phyloP scores from a whole-genome alignment of 495 filamentous ascomycete genomes.

The Margaritispora aquatica region DNA sequence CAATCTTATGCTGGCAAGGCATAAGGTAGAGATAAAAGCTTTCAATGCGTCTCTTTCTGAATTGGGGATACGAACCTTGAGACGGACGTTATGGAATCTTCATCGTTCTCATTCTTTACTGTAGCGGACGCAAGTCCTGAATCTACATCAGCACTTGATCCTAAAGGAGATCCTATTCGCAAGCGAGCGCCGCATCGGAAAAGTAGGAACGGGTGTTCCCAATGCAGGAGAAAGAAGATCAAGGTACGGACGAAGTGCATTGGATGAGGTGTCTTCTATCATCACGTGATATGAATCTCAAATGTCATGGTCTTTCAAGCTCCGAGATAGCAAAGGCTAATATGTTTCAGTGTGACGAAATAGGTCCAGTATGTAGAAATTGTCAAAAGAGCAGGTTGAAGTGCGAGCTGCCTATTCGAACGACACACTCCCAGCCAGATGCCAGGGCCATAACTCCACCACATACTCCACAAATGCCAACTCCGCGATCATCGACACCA shows the following conservation, averaged over 20 bases:
- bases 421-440: background rate
- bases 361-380: background rate
- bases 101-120: background rate
- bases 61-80: background rate
- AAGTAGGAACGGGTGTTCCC: background rate
- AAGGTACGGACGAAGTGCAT: too few relatives aligned
- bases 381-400: background rate
- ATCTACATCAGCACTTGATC: background rate
- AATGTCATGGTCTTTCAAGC: background rate
- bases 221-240: background rate
- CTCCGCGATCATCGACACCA: background rate
- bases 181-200: background rate
- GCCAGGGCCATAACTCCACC: background rate
- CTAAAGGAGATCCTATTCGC: background rate
- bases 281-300: background rate
- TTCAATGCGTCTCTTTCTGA: background rate
- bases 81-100: background rate
- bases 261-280: background rate
- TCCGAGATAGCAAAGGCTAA: too few relatives aligned
- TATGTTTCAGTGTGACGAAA: slow-evolving; percentile 10
- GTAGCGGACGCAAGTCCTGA: background rate
- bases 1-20: background rate
- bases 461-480: too few relatives aligned
- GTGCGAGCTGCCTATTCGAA: background rate
- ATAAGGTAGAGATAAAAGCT: background rate